These are phyloP conservation scores for Samsoniella hepiali DNA, from an alignment of 2,329 filamentous ascomycete species.

Conservation along the genomic window DNA sequence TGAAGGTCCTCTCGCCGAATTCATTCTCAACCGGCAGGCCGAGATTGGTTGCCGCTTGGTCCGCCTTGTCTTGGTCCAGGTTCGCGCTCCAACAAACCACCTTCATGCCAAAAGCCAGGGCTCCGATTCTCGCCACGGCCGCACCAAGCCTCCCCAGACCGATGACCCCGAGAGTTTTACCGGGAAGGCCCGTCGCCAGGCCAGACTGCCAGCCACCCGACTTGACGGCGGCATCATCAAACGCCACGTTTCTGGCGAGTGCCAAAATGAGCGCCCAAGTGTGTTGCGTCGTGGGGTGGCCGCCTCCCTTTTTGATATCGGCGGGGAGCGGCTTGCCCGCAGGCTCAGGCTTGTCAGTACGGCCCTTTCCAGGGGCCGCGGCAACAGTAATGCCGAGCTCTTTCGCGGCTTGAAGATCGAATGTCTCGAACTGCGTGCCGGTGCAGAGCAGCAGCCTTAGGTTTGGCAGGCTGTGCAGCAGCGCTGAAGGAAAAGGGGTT, in stretches of 20 bases:
- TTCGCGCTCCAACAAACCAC: constrained; percentile 63
- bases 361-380: constrained; percentile 42
- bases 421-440: constrained; percentile 55
- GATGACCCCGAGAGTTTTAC: constrained; percentile 57
- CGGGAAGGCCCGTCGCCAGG: constrained; percentile 53
- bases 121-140: constrained; percentile 55
- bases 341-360: constrained; percentile 22
- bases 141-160: constrained; percentile 62
- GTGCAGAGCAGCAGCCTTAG: constrained; percentile 62
- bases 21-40: constrained; percentile 54
- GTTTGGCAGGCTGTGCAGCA: constrained; percentile 58
- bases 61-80: constrained; percentile 60
- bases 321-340: constrained; percentile 20
- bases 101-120: constrained; percentile 61
- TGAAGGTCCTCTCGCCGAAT: constrained; percentile 52
- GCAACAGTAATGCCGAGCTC: constrained; percentile 48
- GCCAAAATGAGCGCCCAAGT: constrained; percentile 54
- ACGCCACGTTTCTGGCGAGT: constrained; percentile 55
- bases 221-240: constrained; percentile 58
- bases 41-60: constrained; percentile 49
- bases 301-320: constrained; percentile 30
- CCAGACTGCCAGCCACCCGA: constrained; percentile 56
- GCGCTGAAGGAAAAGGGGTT: constrained; percentile 54
- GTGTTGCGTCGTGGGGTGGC: constrained; percentile 54
- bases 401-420: constrained; percentile 53